Base-by-base conservation (phyloP, 108 stramenopile species). In the Nitzschia palea region DNA sequence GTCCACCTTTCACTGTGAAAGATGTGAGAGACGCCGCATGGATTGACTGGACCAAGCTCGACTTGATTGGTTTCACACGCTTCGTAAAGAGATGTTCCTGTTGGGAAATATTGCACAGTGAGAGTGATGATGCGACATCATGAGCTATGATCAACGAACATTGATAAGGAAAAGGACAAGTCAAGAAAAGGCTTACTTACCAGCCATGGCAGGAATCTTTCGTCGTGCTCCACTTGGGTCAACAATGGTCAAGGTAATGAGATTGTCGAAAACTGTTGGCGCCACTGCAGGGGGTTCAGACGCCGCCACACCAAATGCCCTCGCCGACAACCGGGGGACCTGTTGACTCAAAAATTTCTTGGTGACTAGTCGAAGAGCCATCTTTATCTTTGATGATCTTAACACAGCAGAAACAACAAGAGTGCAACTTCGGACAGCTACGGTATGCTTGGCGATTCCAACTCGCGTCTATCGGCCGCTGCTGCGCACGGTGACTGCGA, bases 201-300 rank as follows among this genome's bases (percentile, higher is more conserved):
- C 94, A 61, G 87, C 74, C 25, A 82, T 48, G 20, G 78, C 91
- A 44, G 87, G 86, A 45, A 95, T 86, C 44, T 84, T 79, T 37
- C 87, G 63, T 70, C 94, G 76, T 15, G 89, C 88, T 30, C 94
- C 94, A 59, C 79, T 80, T 9, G 88, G 89, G 68, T 95, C 94
- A 28, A 92, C 86, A 64, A 95, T 79, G 27, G 89, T 95, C 64
- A 95, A 44, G 59, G 73, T 74, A 8, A 95, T 81, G 23, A 89
- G 75, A 27, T 80, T 79, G 67, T 91, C 90, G 55, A 77, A 83
- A 32, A 89, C 87, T 23, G 89, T 87, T 15, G 90, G 86, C 40
- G 76, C 64, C 12, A 78, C 47, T 44, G 70, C 62, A 28, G 72
- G 44, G 12, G 37, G 40, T 17, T 70, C 68, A 57, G 67, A 50